A percentile compares a stretch with the other conserved stretches of the same genome.
Evolutionary conservation across 2,329 filamentous ascomycete species (phyloP).

Genomic region (Colletotrichum limetticola): DNA sequence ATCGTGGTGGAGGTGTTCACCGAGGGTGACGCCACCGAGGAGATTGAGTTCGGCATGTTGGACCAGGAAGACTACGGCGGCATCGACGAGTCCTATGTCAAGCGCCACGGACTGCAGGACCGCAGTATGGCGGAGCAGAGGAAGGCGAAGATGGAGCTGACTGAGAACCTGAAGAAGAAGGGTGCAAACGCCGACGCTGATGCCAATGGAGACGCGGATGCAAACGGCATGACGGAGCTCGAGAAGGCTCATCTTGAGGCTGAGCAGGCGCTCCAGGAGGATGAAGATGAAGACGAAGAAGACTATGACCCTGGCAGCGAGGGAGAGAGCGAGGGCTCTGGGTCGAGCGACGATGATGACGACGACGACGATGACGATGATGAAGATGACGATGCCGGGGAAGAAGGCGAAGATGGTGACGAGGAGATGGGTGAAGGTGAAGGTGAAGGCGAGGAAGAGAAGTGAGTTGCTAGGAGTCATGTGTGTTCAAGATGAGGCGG

Average conservation of each 20-base stretch:
- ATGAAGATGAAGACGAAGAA: constrained; percentile 73
- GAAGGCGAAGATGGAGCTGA: constrained; percentile 71
- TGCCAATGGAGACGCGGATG: constrained; percentile 45
- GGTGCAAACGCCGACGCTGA: constrained; percentile 50
- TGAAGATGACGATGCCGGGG: constrained; percentile 53
- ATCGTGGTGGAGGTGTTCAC: constrained; percentile 70
- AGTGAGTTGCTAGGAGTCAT: neutral
- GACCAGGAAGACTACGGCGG: constrained; percentile 75
- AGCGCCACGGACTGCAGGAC: constrained; percentile 70
- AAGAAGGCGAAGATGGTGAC: constrained; percentile 44
- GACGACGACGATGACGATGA: constrained; percentile 62
- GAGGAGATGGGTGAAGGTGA: constrained; percentile 28
- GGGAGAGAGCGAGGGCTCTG: constrained; percentile 68
- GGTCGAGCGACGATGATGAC: constrained; percentile 62
- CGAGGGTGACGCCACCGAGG: constrained; percentile 62
- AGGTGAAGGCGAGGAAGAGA: constrained; percentile 1
- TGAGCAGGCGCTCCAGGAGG: constrained; percentile 66
- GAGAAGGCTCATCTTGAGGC: constrained; percentile 61
- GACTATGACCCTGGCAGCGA: constrained; percentile 74
- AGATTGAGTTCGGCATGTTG: constrained; percentile 76
- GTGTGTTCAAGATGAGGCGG: neutral
- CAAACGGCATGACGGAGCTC: constrained; percentile 58
- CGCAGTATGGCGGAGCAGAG: constrained; percentile 75
- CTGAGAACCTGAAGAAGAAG: constrained; percentile 67
- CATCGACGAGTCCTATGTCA: constrained; percentile 72